Conservation (phyloP, 2,329 filamentous ascomycete species). For the Xylariales sp. region DNA sequence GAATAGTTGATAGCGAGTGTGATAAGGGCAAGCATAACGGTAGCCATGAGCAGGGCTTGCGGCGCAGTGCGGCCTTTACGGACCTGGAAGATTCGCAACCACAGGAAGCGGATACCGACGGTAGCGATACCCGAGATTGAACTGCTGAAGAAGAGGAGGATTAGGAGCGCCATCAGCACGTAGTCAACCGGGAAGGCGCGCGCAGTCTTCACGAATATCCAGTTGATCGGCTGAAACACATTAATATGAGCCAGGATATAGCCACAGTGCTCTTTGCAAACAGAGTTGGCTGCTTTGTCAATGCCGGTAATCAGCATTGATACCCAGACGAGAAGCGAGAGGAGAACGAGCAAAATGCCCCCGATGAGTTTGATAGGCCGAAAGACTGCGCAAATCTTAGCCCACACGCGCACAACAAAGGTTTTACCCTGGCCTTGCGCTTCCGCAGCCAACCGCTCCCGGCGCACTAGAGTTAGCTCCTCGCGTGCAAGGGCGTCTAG, state of each 20-base stretch:
- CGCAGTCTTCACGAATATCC: conserved; percentile 82
- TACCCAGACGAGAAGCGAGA: conserved; percentile 82
- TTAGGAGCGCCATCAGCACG: conserved; percentile 83
- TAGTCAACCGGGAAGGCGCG: conserved; percentile 93
- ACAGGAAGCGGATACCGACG: conserved; percentile 94
- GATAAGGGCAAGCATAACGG: conserved; percentile 89
- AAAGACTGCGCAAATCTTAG: conserved; percentile 83
- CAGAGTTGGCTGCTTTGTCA: conserved; percentile 95
- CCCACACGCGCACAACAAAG: conserved; percentile 79
- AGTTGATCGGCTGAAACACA: conserved; percentile 96
- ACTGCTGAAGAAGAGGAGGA: conserved; percentile 88
- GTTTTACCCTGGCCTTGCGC: conserved; percentile 81
- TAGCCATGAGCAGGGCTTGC: conserved; percentile 90
- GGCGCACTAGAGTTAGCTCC: conserved; percentile 90
- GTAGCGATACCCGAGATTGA: conserved; percentile 87
- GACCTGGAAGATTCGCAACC: conserved; percentile 93
- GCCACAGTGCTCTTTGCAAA: conserved; percentile 90
- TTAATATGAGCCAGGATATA: conserved; percentile 90
- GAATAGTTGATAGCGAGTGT: conserved; percentile 93
- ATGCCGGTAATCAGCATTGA: conserved; percentile 96
- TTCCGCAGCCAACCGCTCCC: conserved; percentile 87
- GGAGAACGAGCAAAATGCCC: conserved; percentile 79
- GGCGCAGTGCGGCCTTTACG: conserved; percentile 89
- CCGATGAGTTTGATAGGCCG: conserved; percentile 89
- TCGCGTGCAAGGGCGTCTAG: conserved; percentile 88